These are phyloP conservation scores for Fusarium nelsonii DNA, from an alignment of 2,329 filamentous ascomycete genomes.

Conservation along the genomic window DNA sequence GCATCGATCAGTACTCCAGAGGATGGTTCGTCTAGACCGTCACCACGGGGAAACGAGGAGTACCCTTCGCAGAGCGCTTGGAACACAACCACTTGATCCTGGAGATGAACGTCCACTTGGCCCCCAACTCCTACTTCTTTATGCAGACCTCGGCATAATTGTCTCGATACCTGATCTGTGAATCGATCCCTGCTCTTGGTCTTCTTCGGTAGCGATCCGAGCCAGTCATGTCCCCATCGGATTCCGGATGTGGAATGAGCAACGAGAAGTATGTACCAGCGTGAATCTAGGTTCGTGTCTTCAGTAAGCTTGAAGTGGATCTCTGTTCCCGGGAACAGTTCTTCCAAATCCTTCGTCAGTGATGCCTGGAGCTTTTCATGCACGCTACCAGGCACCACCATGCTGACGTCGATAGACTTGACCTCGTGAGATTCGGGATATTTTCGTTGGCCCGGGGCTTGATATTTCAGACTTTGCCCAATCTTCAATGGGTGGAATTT, in stretches of 20 bases:
- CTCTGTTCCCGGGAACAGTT: constrained; percentile 59
- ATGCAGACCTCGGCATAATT: constrained; percentile 60
- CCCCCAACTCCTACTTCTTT: constrained; percentile 60
- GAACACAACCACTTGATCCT: constrained; percentile 72
- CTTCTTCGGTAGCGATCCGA: constrained; percentile 59
- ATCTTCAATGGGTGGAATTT: constrained; percentile 52
- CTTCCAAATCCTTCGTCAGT: constrained; percentile 56
- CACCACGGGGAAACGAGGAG: constrained; percentile 60
- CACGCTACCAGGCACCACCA: constrained; percentile 62
- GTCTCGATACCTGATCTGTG: constrained; percentile 58
- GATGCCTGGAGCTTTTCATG: constrained; percentile 57
- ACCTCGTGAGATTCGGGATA: constrained; percentile 53
- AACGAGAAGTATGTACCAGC: constrained; percentile 69
- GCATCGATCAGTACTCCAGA: constrained; percentile 45
- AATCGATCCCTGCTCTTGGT: constrained; percentile 46
- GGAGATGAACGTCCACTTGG: constrained; percentile 67
- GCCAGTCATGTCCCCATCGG: constrained; percentile 63
- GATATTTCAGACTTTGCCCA: constrained; percentile 55
- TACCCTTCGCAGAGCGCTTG: constrained; percentile 68
- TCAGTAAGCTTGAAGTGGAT: constrained; percentile 61
- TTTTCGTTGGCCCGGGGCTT: constrained; percentile 36
- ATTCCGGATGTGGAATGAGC: constrained; percentile 61
- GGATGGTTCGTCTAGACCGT: constrained; percentile 29
- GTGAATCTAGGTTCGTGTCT: constrained; percentile 63
- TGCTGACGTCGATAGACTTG: constrained; percentile 62